Evolutionary conservation across 1,284 basidiomycete genomes (phyloP).

Genomic region (Apiotrichum mycotoxinovorans): DNA sequence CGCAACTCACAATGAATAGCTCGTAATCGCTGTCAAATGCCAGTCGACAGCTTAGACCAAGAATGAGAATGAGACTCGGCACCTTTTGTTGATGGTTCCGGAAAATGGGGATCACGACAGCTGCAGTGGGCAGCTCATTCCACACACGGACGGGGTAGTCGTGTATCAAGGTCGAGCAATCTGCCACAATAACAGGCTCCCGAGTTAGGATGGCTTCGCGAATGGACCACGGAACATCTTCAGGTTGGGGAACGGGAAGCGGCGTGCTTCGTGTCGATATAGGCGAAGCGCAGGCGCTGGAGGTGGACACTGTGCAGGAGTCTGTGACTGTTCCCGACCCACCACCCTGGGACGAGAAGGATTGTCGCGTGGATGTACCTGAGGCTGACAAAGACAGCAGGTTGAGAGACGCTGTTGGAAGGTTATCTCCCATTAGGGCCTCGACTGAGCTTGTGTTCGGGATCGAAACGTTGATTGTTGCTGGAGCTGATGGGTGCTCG

Average conservation of each 20-base stretch:
- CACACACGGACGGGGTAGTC: slow-evolving; percentile 43
- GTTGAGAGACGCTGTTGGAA: not conserved
- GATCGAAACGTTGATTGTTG: not conserved
- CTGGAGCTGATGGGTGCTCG: slow-evolving; percentile 34
- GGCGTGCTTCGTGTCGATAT: not conserved
- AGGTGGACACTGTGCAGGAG: not conserved
- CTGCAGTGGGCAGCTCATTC: slow-evolving; percentile 46
- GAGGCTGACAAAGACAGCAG: not conserved
- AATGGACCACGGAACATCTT: slow-evolving; percentile 35
- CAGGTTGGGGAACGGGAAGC: not conserved
- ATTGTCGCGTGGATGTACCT: not conserved
- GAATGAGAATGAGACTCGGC: slow-evolving; percentile 42
- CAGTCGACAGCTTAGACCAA: slow-evolving; percentile 47
- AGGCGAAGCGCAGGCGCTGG: not conserved
- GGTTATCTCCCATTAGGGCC: not conserved
- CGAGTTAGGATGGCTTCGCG: slow-evolving; percentile 34
- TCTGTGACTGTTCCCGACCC: not conserved
- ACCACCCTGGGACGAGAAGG: not conserved
- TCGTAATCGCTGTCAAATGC: slow-evolving; percentile 47
- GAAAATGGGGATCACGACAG: slow-evolving; percentile 48
- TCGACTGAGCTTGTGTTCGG: not conserved
- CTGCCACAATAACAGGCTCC: slow-evolving; percentile 40
- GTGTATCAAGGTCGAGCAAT: slow-evolving; percentile 38
- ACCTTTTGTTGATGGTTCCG: slow-evolving; percentile 39
- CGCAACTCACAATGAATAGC: slow-evolving; percentile 37